Evolutionary conservation across 2,329 filamentous ascomycete genomes (phyloP).

Genomic region (Colletotrichum horii): DNA sequence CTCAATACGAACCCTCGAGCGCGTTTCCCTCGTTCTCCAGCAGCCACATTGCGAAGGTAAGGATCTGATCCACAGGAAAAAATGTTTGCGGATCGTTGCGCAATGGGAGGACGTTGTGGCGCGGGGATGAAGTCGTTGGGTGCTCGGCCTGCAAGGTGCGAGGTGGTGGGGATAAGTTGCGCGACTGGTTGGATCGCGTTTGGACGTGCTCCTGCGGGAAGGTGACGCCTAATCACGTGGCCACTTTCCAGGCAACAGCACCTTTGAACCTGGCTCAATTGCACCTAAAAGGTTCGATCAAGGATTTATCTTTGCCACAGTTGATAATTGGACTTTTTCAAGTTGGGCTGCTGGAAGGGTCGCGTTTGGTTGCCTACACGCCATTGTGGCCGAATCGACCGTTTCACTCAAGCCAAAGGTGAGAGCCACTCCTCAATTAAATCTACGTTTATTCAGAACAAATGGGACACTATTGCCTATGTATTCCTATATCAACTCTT

Average conservation of each 20-base stretch:
- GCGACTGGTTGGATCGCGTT: constrained; percentile 6
- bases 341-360: background rate
- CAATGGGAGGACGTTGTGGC: background rate
- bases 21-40: constrained; percentile 62
- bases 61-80: background rate
- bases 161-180: constrained; percentile 9
- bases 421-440: background rate
- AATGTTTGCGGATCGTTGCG: background rate
- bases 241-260: constrained; percentile 8
- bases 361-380: background rate
- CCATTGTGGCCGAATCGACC: background rate
- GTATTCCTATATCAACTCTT: background rate
- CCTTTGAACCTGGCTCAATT: background rate
- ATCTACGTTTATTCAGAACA: background rate
- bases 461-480: background rate
- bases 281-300: background rate
- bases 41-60: constrained; percentile 62
- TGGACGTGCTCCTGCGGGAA: constrained; percentile 1
- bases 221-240: constrained; percentile 27
- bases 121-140: background rate
- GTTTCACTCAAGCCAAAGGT: background rate
- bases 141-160: background rate
- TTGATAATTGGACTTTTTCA: background rate
- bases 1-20: constrained; percentile 45
- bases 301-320: background rate